A percentile compares a stretch with the other conserved stretches of the same genome.
Evolutionary conservation across 805 yeast genomes (phyloP).

Genomic region (Ascoidea asiatica): DNA sequence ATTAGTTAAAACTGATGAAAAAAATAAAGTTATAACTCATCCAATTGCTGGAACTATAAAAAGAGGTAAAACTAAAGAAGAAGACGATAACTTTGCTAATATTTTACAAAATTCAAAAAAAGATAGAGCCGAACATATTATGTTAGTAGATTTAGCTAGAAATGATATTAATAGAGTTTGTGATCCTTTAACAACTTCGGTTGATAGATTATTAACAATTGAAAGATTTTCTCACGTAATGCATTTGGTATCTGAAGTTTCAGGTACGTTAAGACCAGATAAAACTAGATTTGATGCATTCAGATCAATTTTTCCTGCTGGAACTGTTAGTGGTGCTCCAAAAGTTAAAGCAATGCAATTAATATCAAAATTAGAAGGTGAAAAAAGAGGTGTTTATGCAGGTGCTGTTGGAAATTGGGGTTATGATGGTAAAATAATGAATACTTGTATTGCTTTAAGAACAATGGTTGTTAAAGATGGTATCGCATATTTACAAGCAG

Average conservation of each 20-base stretch:
- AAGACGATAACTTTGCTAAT: conserved; percentile 75
- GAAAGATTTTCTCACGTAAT: conserved; percentile 95
- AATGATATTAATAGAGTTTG: conserved; percentile 95
- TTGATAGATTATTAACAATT: conserved; percentile 77
- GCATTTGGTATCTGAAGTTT: conserved; percentile 90
- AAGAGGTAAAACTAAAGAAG: conserved; percentile 84
- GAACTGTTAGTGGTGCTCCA: conserved; percentile 98
- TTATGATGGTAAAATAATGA: conserved; percentile 89
- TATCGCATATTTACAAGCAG: conserved; percentile 89
- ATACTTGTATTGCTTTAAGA: conserved; percentile 93
- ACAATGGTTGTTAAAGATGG: conserved; percentile 94
- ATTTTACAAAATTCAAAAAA: conserved; percentile 64
- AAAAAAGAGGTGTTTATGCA: conserved; percentile 92
- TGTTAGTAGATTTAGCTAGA: conserved; percentile 96
- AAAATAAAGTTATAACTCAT: conserved; percentile 75
- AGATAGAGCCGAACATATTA: conserved; percentile 96
- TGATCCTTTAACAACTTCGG: conserved; percentile 69
- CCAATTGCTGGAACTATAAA: conserved; percentile 96
- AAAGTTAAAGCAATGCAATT: conserved; percentile 95
- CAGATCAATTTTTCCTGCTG: conserved; percentile 97
- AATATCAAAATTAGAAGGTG: conserved; percentile 78
- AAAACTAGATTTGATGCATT: conserved; percentile 93
- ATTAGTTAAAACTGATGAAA: conserved; percentile 64
- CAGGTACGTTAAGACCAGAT: conserved; percentile 75
- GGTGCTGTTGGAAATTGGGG: conserved; percentile 99